A percentile compares a stretch with the other conserved stretches of the same genome.
Evolutionary conservation across 192 early-diverging fungal genomes (phyloP).

Genomic region (Umbelopsis sp.): DNA sequence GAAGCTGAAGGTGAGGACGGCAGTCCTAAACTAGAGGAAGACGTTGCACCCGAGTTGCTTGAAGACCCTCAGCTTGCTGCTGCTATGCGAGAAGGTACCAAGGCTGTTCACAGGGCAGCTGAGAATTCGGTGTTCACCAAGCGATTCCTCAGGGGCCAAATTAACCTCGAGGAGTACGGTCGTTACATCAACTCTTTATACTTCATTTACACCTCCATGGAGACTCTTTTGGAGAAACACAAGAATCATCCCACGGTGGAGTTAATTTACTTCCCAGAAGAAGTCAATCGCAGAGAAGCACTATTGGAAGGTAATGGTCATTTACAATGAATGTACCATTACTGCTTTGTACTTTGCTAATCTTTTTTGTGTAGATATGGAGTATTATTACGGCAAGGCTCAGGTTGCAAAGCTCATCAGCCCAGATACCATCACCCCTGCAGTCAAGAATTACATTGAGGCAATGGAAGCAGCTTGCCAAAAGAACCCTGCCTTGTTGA

Average conservation of each 20-base stretch:
- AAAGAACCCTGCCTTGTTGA: constrained; percentile 49
- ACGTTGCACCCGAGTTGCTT: neutral
- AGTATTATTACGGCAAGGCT: constrained; percentile 48
- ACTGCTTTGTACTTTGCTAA: too few species aligned
- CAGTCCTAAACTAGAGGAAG: neutral
- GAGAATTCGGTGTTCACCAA: constrained; percentile 57
- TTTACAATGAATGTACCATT: neutral
- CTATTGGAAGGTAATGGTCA: constrained; percentile 41
- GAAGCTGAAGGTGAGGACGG: neutral
- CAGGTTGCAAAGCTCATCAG: constrained; percentile 34
- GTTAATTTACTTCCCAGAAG: constrained; percentile 55
- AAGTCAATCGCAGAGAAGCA: constrained; percentile 45
- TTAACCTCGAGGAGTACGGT: constrained; percentile 48
- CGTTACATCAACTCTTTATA: constrained; percentile 55
- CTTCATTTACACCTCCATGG: constrained; percentile 53
- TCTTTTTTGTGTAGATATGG: constrained; percentile 34
- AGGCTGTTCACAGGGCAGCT: constrained; percentile 51
- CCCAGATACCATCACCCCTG: constrained; percentile 42
- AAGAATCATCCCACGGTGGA: constrained; percentile 50
- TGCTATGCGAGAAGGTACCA: constrained; percentile 59
- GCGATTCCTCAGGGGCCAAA: constrained; percentile 55
- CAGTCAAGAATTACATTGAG: constrained; percentile 52
- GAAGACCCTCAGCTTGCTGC: constrained; percentile 48
- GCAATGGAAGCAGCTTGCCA: constrained; percentile 45
- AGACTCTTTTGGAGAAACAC: constrained; percentile 48